Evolutionary conservation across 371 early-diverging fungal genomes (phyloP), one percentile per base, ranked within the genome.

Genomic region (Mortierella sp.): DNA sequence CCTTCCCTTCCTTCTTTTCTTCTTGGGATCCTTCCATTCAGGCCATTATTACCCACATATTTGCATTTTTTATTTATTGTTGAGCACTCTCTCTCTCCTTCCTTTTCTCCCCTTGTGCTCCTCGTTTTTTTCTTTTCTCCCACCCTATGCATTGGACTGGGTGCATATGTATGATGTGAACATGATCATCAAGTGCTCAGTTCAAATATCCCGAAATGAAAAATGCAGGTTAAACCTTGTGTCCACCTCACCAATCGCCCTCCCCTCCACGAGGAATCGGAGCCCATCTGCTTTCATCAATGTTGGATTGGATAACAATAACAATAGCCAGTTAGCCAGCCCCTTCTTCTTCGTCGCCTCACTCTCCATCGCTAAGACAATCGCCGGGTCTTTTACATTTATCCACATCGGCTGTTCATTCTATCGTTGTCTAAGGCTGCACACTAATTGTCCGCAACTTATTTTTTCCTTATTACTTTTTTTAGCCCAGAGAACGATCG

Each of bases 401-500:
- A n/a, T n/a, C 34, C 38, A 8, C 14, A 38, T n/a, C n/a, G n/a
- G 38, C 38, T 19, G 8, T 31, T 21, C 38, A 34, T 24, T 65
- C 7, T 10, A 0, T 38, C 31, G 34, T 16, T 65, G 8, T 68
- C 44, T 34, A 3, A 42, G 24, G 7, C 24, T 19, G 9, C 10
- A 34, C 42, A 47, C 73, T 16, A 50, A 34, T 21, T 48, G 5
- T 45, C 44, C 52, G 26, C 34, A 13, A 13, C 11, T 34, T 73
- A 54, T 50, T 50, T 73, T 73, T 44, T 74, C 74, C 38, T 11
- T 16, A 50, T 50, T n/a, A n/a, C 50, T 6, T 28, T 72, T 28
- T n/a, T 3, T 78, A 86, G 86, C 86, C 14, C 86, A 86, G 60
- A 74, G 75, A 47, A 86, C 82, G 3, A 86, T 86, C 42, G 86